phyloP scores from a whole-genome alignment of 495 filamentous ascomycete genomes.

The Apiosordaria backusii region DNA sequence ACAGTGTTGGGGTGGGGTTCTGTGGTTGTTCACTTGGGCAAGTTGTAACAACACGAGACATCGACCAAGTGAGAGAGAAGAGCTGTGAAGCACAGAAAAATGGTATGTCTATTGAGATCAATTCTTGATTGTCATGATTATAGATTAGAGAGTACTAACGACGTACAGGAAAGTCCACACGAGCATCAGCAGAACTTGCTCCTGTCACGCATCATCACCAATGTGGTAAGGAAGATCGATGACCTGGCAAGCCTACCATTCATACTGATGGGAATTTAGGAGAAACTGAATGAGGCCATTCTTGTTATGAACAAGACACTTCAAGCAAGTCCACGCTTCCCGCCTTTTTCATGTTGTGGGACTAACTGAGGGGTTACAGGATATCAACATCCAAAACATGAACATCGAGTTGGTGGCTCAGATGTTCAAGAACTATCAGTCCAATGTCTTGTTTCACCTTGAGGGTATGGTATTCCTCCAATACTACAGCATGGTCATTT shows the following conservation, averaged over 20 bases:
- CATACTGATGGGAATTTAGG: conserved; percentile 48
- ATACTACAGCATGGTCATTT: no score
- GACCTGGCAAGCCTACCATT: neutral
- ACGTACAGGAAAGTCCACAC: conserved; percentile 81
- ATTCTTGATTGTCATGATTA: neutral
- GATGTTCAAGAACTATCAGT: conserved; percentile 99
- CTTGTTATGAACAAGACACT: conserved; percentile 88
- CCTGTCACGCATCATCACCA: conserved; percentile 92
- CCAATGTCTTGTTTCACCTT: conserved; percentile 93
- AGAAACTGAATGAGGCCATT: conserved; percentile 95
- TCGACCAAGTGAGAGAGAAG: neutral
- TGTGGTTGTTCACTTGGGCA: neutral
- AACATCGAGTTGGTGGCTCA: conserved; percentile 96
- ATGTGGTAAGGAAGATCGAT: conserved; percentile 61
- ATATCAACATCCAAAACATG: conserved; percentile 98
- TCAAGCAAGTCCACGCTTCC: conserved; percentile 52
- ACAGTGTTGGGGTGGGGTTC: conserved; percentile 11
- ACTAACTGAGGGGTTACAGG: conserved; percentile 50
- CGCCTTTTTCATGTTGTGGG: neutral
- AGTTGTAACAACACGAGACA: neutral
- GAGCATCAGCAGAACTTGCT: conserved; percentile 95
- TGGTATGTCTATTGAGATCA: no score
- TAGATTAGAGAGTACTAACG: neutral
- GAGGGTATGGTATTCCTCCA: conserved; percentile 62
- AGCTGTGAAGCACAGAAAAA: neutral